phyloP scores from a whole-genome alignment of 495 filamentous ascomycete species.

The Neurospora tetrasperma region DNA sequence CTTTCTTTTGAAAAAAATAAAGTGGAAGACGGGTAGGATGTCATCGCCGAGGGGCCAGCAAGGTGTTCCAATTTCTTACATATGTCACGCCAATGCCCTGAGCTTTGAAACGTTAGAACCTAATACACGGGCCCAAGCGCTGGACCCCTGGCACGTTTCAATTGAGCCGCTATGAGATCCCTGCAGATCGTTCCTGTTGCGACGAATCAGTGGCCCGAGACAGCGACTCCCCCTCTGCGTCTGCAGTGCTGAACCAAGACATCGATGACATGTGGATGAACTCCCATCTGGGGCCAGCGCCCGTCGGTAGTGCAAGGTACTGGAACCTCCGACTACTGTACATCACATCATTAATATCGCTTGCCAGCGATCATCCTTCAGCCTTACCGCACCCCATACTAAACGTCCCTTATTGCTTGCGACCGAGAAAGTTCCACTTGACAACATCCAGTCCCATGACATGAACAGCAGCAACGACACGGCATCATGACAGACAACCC shows the following conservation, averaged over 20 bases:
- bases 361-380: neutral
- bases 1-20: neutral
- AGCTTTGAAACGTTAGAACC: constrained; percentile 20
- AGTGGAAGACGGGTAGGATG: neutral
- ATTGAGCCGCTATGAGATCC: constrained; percentile 1
- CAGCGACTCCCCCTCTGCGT: neutral
- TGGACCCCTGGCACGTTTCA: constrained; percentile 21
- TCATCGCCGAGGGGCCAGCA: neutral
- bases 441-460: neutral
- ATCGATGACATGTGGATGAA: neutral
- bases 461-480: constrained; percentile 5
- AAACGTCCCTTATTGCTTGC: neutral
- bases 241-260: neutral
- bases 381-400: neutral
- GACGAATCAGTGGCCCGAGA: neutral
- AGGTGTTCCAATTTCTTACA: neutral
- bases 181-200: neutral
- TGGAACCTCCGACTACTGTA: neutral
- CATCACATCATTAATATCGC: neutral
- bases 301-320: neutral
- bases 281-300: neutral
- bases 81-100: neutral
- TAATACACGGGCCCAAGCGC: constrained; percentile 19
- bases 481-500: constrained; percentile 9
- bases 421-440: neutral